Evolutionary conservation across 306 rosid species (phyloP), one percentile per base, ranked within the genome.

Genomic region (Ziziphus jujuba): DNA sequence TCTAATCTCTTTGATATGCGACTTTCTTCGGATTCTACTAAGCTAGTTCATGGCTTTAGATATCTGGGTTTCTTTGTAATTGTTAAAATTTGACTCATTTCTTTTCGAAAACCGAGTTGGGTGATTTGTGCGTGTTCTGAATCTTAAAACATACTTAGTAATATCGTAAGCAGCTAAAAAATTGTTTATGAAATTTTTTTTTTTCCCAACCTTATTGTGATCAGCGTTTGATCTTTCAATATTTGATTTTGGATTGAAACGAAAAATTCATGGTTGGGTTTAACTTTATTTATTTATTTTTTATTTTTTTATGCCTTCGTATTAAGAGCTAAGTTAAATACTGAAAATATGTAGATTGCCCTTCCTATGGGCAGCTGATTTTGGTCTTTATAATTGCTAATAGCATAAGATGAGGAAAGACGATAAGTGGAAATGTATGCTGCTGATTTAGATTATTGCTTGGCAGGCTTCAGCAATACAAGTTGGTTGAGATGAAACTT

Each of bases 381-480:
- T 28, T 28, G 33, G 4, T 28, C 2, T 28, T 28, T 28, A 28
- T 2, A 28, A 28, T 28, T 28, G 33, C 2, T 28, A 28, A 28
- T 28, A 28, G 33, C 1, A 56, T 56, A 62, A 49, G 3, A 17
- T 52, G 36, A 13, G 16, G 11, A 14, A 19, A 33, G 33, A 49
- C 12, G 3, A 2, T 25, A 8, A 22, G 19, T 38, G 25, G 15
- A 67, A 55, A 55, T 38, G 9, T 15, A n/a, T 65, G 43, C 19
- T 16, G 16, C 3, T 58, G 59, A 34, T 19, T 49, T 25, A 3
- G 8, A 20, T 56, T 59, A 61, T 68, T 62, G 61, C 56, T 61
- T 68, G 85, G 85, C 91, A 89, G 98, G 77, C 88, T 92, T 79
- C 98, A 92, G 89, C 96, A 92, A 55, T 92, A 92, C 89, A 92